Base-by-base conservation (phyloP, 2,329 filamentous ascomycete genomes). In the Aspergillus brasiliensis region DNA sequence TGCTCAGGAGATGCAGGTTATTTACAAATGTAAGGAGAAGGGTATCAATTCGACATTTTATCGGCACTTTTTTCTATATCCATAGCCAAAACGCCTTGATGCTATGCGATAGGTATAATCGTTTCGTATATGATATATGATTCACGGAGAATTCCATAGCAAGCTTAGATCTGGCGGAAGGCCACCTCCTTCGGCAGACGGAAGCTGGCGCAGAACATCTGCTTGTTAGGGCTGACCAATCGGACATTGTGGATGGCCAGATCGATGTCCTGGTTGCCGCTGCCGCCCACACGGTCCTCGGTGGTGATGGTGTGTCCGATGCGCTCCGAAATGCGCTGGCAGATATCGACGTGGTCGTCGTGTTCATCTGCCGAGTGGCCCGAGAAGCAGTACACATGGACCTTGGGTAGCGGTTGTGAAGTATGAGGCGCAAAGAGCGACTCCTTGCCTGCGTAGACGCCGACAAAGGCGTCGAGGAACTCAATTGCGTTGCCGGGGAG, bases 201-300 rank as follows among this genome's bases (percentile, higher is more conserved):
- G 78, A 99, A 98, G 67, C 88, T 96, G 28, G 92, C 94, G 75
- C 95, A 98, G 76, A 94, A 98, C 93, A 97, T 97, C 72, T 90
- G 86, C 83, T 99, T 99, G 71, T 91, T 89, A 5, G 95, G 95
- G 60, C 92, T 91, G 57, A 99, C 95, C 67, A 96, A 88, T 65
- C 95, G 84, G 34, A 98, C 92, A 73, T 87, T 85, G 58, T 79
- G 79, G 5, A 89, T 81, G 28, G 80, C 75, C 15, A 87, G 76
- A 40, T 85, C 84, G 5, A 81, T 74, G 60, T 90, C 86, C 61
- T 86, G 78, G 63, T 92, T 85, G 0, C 79, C 79, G 38, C 86
- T 70, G 1, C 75, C 75, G n/a, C 71, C 71, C 10, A 82, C 67
- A 65, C 77, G 78, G 62, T 85, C 83, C 37, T 82, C 78, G 3